A percentile compares a stretch with the other conserved stretches of the same genome.
phyloP scores from a whole-genome alignment of 192 early-diverging fungal genomes.

The Piromyces finnis region DNA sequence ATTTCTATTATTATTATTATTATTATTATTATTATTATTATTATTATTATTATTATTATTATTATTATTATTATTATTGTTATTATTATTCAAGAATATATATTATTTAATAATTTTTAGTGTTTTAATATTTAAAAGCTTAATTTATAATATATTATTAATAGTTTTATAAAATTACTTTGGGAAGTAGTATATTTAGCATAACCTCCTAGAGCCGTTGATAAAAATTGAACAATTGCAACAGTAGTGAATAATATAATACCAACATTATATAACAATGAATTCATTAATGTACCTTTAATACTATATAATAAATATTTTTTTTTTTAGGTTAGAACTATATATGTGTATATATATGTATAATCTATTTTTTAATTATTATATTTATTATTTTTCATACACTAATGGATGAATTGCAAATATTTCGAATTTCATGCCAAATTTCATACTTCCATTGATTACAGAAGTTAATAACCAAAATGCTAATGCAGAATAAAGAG shows the following conservation, averaged over 20 bases:
- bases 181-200: constrained; percentile 28
- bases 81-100: too few species aligned
- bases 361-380: too few species aligned
- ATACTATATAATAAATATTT: too few species aligned
- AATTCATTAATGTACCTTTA: constrained; percentile 41
- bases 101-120: too few species aligned
- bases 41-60: too few species aligned
- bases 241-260: constrained; percentile 32
- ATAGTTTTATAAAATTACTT: constrained; percentile 11
- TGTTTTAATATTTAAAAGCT: too few species aligned
- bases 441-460: constrained; percentile 28
- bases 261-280: constrained; percentile 36
- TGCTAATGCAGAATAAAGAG: constrained; percentile 30
- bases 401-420: constrained; percentile 34
- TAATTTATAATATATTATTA: too few species aligned
- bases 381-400: constrained; percentile 5
- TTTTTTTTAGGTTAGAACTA: too few species aligned
- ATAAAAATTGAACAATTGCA: constrained; percentile 33
- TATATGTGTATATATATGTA: too few species aligned
- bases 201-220: constrained; percentile 25
- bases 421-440: constrained; percentile 38
- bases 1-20: constrained; percentile 16
- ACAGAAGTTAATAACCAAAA: constrained; percentile 38
- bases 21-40: too few species aligned
- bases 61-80: too few species aligned